Percentiles rank a stretch among this genome's conserved stretches.
Evolutionary conservation across 2,329 filamentous ascomycete species (phyloP).

Genomic region (Apiospora marii): DNA sequence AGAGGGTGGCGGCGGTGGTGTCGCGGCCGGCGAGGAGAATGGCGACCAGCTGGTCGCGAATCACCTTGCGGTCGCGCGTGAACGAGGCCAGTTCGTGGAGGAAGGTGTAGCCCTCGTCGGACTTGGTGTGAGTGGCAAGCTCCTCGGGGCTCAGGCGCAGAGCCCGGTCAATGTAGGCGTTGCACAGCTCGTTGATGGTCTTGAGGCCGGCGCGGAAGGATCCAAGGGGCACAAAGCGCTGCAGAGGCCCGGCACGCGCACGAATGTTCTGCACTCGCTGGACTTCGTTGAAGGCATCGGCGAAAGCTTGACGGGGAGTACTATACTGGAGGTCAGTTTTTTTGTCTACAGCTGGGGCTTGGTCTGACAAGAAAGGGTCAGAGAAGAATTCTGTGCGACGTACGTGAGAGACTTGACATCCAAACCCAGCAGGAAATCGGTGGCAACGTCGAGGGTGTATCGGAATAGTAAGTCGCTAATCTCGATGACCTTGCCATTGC

Average conservation of each 20-base stretch:
- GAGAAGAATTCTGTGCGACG: constrained; percentile 29
- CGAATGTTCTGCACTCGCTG: constrained; percentile 77
- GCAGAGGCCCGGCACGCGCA: constrained; percentile 70
- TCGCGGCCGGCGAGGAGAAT: constrained; percentile 87
- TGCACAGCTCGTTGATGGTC: constrained; percentile 78
- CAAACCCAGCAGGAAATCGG: constrained; percentile 84
- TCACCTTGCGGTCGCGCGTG: constrained; percentile 73
- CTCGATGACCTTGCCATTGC: constrained; percentile 71
- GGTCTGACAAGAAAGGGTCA: neutral
- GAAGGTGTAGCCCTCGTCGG: constrained; percentile 80
- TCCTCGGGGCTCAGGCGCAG: constrained; percentile 75
- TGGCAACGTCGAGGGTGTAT: constrained; percentile 85
- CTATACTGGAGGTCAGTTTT: constrained; percentile 39
- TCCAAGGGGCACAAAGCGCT: constrained; percentile 67
- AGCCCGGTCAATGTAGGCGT: constrained; percentile 78
- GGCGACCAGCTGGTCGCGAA: constrained; percentile 85
- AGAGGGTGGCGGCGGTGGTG: constrained; percentile 83
- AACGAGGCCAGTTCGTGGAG: constrained; percentile 84
- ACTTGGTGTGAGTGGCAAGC: constrained; percentile 75
- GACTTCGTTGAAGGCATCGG: constrained; percentile 82
- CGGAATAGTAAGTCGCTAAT: constrained; percentile 82
- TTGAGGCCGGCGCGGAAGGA: constrained; percentile 70
- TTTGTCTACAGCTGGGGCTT: neutral
- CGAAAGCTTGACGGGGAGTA: constrained; percentile 71
- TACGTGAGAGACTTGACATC: constrained; percentile 71